phyloP scores from a whole-genome alignment of 768 basidiomycete species.

The Phanerodontia chrysosporium region DNA sequence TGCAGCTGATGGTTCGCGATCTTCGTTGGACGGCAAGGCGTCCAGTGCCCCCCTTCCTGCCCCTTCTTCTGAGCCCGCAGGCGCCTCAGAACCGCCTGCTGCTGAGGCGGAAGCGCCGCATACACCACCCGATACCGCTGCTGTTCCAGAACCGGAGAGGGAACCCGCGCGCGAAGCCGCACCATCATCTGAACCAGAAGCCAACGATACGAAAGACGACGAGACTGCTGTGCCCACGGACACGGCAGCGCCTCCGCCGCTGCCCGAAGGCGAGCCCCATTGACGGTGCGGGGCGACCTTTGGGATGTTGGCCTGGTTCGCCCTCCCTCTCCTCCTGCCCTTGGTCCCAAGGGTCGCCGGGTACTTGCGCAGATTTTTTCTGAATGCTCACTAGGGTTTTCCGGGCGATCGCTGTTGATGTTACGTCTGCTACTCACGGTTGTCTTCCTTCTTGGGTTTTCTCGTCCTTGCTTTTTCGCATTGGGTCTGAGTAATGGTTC shows the following conservation, averaged over 20 bases:
- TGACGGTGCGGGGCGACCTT: constrained; percentile 51
- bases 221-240: neutral
- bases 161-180: neutral
- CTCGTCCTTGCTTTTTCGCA: constrained; percentile 14
- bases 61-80: neutral
- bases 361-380: constrained; percentile 39
- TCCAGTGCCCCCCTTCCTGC: neutral
- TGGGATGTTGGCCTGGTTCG: constrained; percentile 39
- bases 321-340: constrained; percentile 36
- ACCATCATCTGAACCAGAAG: neutral
- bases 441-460: constrained; percentile 24
- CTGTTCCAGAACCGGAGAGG: neutral
- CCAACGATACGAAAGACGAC: neutral
- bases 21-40: neutral
- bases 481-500: constrained; percentile 8
- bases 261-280: constrained; percentile 26
- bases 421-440: constrained; percentile 17
- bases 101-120: neutral
- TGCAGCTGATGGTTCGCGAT: neutral
- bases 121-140: neutral
- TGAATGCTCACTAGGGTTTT: constrained; percentile 22
- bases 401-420: constrained; percentile 11
- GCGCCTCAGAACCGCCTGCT: neutral
- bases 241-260: neutral
- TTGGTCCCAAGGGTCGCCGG: constrained; percentile 46